phyloP scores from a whole-genome alignment of 164 flowering plant species.

The Berberis vulgaris region DNA sequence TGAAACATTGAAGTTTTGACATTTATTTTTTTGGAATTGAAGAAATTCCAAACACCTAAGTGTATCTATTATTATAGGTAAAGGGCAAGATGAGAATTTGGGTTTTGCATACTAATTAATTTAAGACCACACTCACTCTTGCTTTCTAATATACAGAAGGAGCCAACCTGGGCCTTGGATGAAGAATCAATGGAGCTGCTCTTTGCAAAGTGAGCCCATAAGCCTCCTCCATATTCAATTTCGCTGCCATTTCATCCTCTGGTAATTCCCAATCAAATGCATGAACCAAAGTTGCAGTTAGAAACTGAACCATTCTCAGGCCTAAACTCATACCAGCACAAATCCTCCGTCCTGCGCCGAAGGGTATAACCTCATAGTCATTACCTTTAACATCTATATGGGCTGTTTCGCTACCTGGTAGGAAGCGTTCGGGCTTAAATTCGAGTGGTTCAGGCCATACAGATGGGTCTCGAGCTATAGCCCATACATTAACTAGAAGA shows the following conservation, averaged over 20 bases:
- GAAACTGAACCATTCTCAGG: conserved; percentile 53
- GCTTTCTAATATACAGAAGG: conserved; percentile 13
- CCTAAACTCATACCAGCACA: conserved; percentile 81
- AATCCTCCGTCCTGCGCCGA: conserved; percentile 85
- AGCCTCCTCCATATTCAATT: conserved; percentile 74
- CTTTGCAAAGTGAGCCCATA: conserved; percentile 75
- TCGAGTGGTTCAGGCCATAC: conserved; percentile 58
- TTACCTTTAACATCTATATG: conserved; percentile 54
- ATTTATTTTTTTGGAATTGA: no score
- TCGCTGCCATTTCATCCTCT: conserved; percentile 29
- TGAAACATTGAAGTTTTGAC: no score
- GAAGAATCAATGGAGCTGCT: conserved; percentile 45
- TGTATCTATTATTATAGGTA: no score
- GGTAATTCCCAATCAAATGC: conserved; percentile 63
- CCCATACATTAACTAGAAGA: conserved; percentile 71
- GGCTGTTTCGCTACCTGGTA: conserved; percentile 50
- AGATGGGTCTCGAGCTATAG: conserved; percentile 68
- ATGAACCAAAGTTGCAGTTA: conserved; percentile 63
- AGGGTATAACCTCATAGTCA: conserved; percentile 74
- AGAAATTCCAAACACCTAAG: no score
- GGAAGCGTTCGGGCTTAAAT: conserved; percentile 67
- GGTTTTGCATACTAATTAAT: no score
- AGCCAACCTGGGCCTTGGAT: conserved; percentile 41
- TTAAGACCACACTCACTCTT: no score
- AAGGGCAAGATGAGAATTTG: no score